Conservation (phyloP, 352 stramenopile species). For the Pythium apleroticum region DNA sequence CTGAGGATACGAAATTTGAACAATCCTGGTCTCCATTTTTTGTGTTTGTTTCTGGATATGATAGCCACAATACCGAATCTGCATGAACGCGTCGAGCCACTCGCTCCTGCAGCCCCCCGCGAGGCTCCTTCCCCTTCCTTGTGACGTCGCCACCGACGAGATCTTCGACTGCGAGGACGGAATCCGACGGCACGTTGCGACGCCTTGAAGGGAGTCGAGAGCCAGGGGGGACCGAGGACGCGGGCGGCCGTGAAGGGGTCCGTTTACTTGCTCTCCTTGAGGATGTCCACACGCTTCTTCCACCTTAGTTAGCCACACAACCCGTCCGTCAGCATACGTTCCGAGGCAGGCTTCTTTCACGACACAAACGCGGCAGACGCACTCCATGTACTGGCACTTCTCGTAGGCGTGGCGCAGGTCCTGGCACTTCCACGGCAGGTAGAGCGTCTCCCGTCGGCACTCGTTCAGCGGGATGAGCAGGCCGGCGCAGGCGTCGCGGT, state of each 20-base stretch:
- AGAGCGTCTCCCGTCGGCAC: conserved; percentile 93
- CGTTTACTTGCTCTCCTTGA: conserved; percentile 71
- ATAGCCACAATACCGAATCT: conserved; percentile 16
- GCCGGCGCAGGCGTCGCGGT: conserved; percentile 95
- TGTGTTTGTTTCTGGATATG: conserved; percentile 11
- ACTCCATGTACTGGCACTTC: conserved; percentile 97
- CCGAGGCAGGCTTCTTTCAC: no score
- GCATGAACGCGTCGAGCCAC: neutral
- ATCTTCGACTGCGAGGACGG: conserved; percentile 5
- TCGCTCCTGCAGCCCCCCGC: neutral
- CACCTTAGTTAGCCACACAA: conserved; percentile 34
- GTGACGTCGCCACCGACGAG: neutral
- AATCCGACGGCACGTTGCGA: neutral
- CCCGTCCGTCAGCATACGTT: neutral
- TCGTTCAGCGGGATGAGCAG: conserved; percentile 96
- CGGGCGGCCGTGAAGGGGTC: neutral
- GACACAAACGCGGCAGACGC: no score
- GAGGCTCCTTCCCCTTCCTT: neutral
- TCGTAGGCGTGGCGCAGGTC: conserved; percentile 98
- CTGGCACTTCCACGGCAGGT: conserved; percentile 94
- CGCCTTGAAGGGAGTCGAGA: neutral
- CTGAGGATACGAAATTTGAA: no score
- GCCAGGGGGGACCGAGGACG: conserved; percentile 13
- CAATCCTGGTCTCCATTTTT: conserved; percentile 11
- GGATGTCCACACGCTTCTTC: conserved; percentile 82